Conservation (phyloP, 352 stramenopile genomes). For the Peronosclerospora sorghi region DNA sequence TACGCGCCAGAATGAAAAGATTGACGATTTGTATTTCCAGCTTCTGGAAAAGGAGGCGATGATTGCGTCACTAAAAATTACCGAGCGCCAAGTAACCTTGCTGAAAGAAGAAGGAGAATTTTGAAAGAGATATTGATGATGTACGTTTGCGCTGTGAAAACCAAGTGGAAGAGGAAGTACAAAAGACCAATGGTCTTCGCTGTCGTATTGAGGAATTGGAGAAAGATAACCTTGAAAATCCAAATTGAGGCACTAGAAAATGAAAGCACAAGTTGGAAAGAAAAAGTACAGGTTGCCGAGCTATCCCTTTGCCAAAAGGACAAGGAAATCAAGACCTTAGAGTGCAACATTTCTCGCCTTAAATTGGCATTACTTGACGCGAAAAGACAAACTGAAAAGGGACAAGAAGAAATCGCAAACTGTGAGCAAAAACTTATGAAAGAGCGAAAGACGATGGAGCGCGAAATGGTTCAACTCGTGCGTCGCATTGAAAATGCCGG, state of each 20-base stretch:
- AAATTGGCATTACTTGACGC: slow-evolving; percentile 20
- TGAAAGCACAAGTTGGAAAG: slow-evolving; percentile 13
- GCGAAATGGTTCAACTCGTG: slow-evolving; percentile 38
- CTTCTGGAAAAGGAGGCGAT: slow-evolving; percentile 35
- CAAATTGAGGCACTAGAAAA: slow-evolving; percentile 19
- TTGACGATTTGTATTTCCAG: slow-evolving; percentile 46
- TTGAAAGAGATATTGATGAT: slow-evolving; percentile 29
- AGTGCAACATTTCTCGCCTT: slow-evolving; percentile 17
- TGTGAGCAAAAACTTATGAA: slow-evolving; percentile 48
- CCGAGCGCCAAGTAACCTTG: slow-evolving; percentile 22
- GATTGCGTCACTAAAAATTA: slow-evolving; percentile 25
- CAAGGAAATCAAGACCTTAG: slow-evolving; percentile 12
- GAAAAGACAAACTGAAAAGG: slow-evolving; percentile 16
- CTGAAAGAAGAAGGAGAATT: slow-evolving; percentile 31
- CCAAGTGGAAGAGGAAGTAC: slow-evolving; percentile 26
- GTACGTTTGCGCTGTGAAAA: slow-evolving; percentile 25
- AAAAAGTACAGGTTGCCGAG: slow-evolving; percentile 16
- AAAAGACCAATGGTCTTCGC: slow-evolving; percentile 29
- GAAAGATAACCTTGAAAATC: slow-evolving; percentile 23
- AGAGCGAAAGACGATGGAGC: slow-evolving; percentile 46
- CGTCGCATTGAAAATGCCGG: slow-evolving; percentile 39
- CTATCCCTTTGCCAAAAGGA: slow-evolving; percentile 19
- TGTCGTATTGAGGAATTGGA: slow-evolving; percentile 24
- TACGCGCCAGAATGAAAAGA: slow-evolving; percentile 28
- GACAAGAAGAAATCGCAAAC: slow-evolving; percentile 25